Evolutionary conservation across 1,284 basidiomycete genomes (phyloP).

Genomic region (Fomitiporia mediterranea): DNA sequence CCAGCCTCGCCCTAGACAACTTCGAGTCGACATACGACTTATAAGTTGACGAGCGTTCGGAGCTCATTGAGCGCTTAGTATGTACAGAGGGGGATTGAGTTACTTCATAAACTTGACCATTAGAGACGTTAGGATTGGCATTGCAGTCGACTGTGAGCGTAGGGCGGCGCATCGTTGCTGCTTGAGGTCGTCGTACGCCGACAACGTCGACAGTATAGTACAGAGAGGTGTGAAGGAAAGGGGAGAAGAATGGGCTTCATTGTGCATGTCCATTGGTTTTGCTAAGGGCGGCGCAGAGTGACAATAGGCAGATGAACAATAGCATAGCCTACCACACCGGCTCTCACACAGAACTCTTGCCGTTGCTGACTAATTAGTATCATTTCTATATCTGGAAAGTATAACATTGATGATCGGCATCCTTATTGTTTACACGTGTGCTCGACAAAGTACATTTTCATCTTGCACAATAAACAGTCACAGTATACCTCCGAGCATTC

Average conservation of each 20-base stretch:
- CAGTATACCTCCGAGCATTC: too few relatives aligned
- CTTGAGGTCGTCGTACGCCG: not conserved
- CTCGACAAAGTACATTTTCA: too few relatives aligned
- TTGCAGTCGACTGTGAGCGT: slow-evolving; percentile 3
- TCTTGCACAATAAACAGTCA: too few relatives aligned
- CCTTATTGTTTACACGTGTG: too few relatives aligned
- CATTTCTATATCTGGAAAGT: too few relatives aligned
- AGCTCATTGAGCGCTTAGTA: slow-evolving; percentile 1
- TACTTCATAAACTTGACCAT: slow-evolving; percentile 9
- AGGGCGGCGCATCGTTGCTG: slow-evolving; percentile 6
- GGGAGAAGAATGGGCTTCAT: not conserved
- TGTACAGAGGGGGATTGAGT: slow-evolving; percentile 13
- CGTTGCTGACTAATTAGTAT: too few relatives aligned
- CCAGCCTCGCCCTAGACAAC: not conserved
- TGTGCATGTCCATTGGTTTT: not conserved
- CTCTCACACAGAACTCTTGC: too few relatives aligned
- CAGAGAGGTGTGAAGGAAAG: not conserved
- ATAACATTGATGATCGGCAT: too few relatives aligned
- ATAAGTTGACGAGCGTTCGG: not conserved
- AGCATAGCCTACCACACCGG: too few relatives aligned
- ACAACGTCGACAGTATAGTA: not conserved
- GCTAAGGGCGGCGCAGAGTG: too few relatives aligned
- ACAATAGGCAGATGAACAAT: not conserved
- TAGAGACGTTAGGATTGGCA: slow-evolving; percentile 6
- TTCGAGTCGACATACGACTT: not conserved